Evolutionary conservation across 305 asterid species (phyloP).

Genomic region (Andrographis paniculata): DNA sequence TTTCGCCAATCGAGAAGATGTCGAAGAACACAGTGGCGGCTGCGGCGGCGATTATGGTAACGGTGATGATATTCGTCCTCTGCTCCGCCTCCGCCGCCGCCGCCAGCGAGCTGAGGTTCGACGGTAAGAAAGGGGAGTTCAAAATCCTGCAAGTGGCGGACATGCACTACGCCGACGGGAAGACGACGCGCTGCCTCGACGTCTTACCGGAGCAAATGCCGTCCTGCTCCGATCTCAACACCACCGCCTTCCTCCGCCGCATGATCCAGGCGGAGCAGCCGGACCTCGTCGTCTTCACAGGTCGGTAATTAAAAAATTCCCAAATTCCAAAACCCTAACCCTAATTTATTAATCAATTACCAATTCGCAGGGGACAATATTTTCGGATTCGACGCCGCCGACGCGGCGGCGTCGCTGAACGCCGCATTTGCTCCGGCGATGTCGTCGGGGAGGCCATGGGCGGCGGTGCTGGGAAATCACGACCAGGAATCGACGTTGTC

Average conservation of each 20-base stretch:
- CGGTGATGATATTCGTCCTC: conserved; percentile 23
- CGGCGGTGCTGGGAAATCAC: conserved; percentile 90
- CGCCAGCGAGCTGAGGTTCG: conserved; percentile 48
- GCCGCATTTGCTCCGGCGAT: conserved; percentile 86
- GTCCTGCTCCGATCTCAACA: conserved; percentile 85
- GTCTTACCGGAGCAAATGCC: conserved; percentile 52
- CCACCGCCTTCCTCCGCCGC: conserved; percentile 63
- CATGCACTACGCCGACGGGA: conserved; percentile 85
- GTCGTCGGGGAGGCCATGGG: conserved; percentile 71
- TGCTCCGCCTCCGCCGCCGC: conserved; percentile 4
- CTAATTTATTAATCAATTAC: background rate
- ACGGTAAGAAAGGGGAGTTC: conserved; percentile 52
- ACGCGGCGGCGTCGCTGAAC: conserved; percentile 65
- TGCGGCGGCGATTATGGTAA: conserved; percentile 14
- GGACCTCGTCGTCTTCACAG: conserved; percentile 66
- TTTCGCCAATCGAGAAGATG: no score
- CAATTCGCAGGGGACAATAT: conserved; percentile 71
- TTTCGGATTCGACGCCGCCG: conserved; percentile 61
- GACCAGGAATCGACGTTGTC: conserved; percentile 87
- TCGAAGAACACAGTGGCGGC: no score
- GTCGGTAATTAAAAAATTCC: conserved; percentile 17
- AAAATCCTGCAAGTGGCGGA: conserved; percentile 92
- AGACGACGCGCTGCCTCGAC: conserved; percentile 52
- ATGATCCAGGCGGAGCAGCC: conserved; percentile 64
- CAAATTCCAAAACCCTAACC: background rate